Evolutionary conservation across 2,329 filamentous ascomycete genomes (phyloP), one percentile per base, ranked within the genome.

Genomic region (Colletotrichum chlorophyti): DNA sequence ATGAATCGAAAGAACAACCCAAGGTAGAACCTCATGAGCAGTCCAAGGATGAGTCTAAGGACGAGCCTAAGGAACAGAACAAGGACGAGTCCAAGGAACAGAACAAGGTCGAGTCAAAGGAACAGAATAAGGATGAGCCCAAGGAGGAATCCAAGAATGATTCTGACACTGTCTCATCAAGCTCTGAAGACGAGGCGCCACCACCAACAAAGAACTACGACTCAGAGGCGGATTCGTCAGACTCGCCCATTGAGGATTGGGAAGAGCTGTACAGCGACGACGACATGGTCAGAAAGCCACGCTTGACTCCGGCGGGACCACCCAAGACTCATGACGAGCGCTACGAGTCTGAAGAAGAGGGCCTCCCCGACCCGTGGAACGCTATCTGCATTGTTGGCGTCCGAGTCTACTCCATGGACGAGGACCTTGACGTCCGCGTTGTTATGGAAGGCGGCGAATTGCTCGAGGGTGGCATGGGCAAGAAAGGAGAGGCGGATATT

Each of bases 361-460:
- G 80, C 59, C 74, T 78, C 65, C 70, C 79, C 0, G 79, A 83
- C 21, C 81, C 83, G 1, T 88, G 86, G 85, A 87, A 88, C 66
- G 85, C 85, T 4, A 79, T 88, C 41, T 83, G 79, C 49, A 81
- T 87, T 15, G 79, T 88, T 0, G 85, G 86, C 0, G 72, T 88
- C 48, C 79, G 84, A 5, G 81, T 88, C 6, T 88, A 87, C 68
- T 82, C 81, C 65, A 84, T 83, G 68, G 82, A 87, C 66, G 76
- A 79, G 40, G 70, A 75, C 27, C 72, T 86, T 3, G 78, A 83
- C 68, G 69, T 85, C n/a, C 75, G 77, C 32, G 79, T 83, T 11
- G 80, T 85, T 17, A 78, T 85, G 70, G 82, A 85, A 65, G 82
- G 81, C 34, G 82, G 80, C 21, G 75, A 79, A 63, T 73, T 84